Evolutionary conservation across 345 rosid species (phyloP).

Genomic region (Microcos paniculata): DNA sequence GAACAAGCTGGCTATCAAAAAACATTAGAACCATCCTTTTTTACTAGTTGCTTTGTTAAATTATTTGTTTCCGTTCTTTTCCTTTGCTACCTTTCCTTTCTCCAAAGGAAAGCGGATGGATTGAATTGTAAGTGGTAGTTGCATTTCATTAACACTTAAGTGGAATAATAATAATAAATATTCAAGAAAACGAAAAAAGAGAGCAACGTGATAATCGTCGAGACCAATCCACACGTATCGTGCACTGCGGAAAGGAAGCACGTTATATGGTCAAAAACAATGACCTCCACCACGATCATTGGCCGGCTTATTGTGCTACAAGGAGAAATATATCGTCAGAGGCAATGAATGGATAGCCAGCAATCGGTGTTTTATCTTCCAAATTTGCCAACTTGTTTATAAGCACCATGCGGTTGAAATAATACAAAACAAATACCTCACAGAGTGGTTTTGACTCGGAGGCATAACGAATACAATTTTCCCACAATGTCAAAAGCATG

Average conservation of each 20-base stretch:
- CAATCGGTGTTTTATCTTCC: too few relatives aligned
- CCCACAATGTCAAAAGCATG: conserved; percentile 20
- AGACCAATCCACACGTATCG: not conserved
- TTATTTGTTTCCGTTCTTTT: too few relatives aligned
- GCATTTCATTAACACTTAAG: not conserved
- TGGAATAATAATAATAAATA: not conserved
- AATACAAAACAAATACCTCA: conserved; percentile 32
- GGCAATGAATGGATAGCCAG: not conserved
- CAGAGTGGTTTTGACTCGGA: conserved; percentile 42
- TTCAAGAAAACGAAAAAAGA: not conserved
- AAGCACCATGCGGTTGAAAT: conserved; percentile 22
- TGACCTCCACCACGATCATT: not conserved
- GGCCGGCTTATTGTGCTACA: not conserved
- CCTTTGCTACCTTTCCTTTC: too few relatives aligned
- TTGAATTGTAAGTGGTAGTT: too few relatives aligned
- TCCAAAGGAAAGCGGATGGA: too few relatives aligned
- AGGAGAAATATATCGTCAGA: not conserved
- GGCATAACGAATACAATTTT: conserved; percentile 37
- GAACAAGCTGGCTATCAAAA: too few relatives aligned
- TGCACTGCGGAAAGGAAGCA: not conserved
- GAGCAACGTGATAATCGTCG: not conserved
- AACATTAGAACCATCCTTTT: too few relatives aligned
- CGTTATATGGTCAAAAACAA: not conserved
- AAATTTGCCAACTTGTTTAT: conserved; percentile 7
- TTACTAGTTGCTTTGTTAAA: too few relatives aligned